phyloP scores from a whole-genome alignment of 2,329 filamentous ascomycete genomes.

The Lecanoromycetidae sp. region DNA sequence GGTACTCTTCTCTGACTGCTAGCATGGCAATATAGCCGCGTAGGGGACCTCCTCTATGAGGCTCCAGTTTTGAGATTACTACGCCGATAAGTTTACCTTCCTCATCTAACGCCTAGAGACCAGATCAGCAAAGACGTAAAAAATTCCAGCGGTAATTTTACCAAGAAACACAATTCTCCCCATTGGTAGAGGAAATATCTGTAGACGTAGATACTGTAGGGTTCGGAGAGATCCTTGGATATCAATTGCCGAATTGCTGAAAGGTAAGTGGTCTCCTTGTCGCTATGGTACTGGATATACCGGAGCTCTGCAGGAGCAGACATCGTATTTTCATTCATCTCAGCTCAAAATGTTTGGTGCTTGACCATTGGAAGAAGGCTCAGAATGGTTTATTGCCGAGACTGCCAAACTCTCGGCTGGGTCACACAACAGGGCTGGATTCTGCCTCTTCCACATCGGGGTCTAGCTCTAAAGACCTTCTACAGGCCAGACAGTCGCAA shows the following conservation, averaged over 20 bases:
- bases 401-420: too few species aligned
- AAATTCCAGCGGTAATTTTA: conserved; percentile 29
- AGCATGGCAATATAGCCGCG: conserved; percentile 98
- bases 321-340: conserved; percentile 1
- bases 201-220: conserved; percentile 98
- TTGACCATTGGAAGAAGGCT: too few species aligned
- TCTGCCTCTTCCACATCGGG: too few species aligned
- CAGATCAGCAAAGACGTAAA: neutral
- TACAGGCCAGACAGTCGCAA: too few species aligned
- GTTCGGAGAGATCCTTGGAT: conserved; percentile 90
- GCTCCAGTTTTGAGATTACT: conserved; percentile 87
- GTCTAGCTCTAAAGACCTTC: too few species aligned
- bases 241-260: conserved; percentile 84
- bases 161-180: conserved; percentile 95
- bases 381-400: too few species aligned
- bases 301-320: conserved; percentile 25
- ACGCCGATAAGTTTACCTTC: conserved; percentile 67
- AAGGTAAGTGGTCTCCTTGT: conserved; percentile 55
- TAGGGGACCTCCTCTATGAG: conserved; percentile 72
- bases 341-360: too few species aligned
- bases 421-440: too few species aligned
- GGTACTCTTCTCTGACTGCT: conserved; percentile 68
- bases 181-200: conserved; percentile 97
- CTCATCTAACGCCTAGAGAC: conserved; percentile 42
- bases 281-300: conserved; percentile 48